phyloP scores from a whole-genome alignment of 495 filamentous ascomycete genomes.

The Hyaloscypha finlandica region DNA sequence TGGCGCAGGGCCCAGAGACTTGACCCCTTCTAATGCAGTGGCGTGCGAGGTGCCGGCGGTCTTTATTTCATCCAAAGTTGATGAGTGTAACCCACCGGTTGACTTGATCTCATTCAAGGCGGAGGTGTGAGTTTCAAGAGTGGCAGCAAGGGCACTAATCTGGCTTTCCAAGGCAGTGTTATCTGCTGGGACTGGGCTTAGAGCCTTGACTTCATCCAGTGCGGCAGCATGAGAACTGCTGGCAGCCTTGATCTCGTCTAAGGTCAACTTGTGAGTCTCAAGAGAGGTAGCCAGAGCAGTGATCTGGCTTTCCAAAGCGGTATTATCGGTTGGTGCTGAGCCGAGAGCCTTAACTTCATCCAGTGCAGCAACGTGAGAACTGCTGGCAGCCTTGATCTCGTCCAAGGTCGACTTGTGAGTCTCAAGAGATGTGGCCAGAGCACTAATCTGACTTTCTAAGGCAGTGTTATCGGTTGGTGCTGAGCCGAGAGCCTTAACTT shows the following conservation, averaged over 20 bases:
- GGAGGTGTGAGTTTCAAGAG: background rate
- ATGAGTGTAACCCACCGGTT: background rate
- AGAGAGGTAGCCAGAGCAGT: background rate
- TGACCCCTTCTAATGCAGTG: slow-evolving; percentile 3
- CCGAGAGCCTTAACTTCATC: background rate
- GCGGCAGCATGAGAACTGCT: slow-evolving; percentile 1
- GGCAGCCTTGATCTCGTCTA: slow-evolving; percentile 4
- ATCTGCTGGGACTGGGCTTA: background rate
- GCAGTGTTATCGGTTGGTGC: background rate
- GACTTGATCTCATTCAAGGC: slow-evolving; percentile 7
- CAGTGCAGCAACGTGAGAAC: slow-evolving; percentile 4
- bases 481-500: background rate
- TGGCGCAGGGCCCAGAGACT: background rate
- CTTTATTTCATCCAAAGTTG: slow-evolving; percentile 4
- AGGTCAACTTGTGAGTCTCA: background rate
- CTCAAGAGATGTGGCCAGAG: background rate
- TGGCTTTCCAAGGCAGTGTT: slow-evolving; percentile 1
- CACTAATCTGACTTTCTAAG: background rate
- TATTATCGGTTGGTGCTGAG: background rate
- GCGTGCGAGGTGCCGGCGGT: background rate
- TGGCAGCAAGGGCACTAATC: background rate
- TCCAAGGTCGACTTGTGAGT: slow-evolving; percentile 4
- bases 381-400: background rate
- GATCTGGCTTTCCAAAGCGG: background rate
- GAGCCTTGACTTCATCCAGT: background rate